A percentile compares a stretch with the other conserved stretches of the same genome.
Conservation (phyloP, 2,329 filamentous ascomycete species). For the Lasiodiplodia theobromae region DNA sequence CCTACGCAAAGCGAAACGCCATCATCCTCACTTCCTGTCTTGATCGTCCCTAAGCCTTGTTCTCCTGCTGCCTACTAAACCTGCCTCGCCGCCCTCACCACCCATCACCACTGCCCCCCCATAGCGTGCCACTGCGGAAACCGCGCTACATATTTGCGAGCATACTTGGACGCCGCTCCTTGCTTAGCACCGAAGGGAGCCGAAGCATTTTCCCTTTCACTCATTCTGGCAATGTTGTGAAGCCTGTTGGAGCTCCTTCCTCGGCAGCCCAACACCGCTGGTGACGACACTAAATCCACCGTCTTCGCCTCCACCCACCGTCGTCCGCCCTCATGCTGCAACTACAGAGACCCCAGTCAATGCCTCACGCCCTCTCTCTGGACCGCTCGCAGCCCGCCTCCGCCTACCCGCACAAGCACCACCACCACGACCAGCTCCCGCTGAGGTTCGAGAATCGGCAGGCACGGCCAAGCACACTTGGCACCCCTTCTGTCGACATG, state of each 20-base stretch:
- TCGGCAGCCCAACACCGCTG: constrained; percentile 32
- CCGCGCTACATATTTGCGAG: constrained; percentile 29
- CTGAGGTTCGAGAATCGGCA: constrained; percentile 37
- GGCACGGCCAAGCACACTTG: constrained; percentile 37
- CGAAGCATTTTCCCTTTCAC: constrained; percentile 29
- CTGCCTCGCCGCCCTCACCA: constrained; percentile 6
- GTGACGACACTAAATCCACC: constrained; percentile 25
- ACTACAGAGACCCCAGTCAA: constrained; percentile 50
- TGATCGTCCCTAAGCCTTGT: constrained; percentile 27
- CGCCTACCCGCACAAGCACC: constrained; percentile 41
- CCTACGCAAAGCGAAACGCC: constrained; percentile 34
- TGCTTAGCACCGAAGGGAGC: constrained; percentile 27
- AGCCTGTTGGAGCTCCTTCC: constrained; percentile 28
- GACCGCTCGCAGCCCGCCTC: constrained; percentile 43
- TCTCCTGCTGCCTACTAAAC: constrained; percentile 32
- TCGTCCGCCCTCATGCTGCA: constrained; percentile 46
- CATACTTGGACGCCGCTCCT: constrained; percentile 28
- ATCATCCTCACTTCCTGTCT: constrained; percentile 30
- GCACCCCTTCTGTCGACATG: constrained; percentile 43
- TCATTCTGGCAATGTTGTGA: constrained; percentile 30
- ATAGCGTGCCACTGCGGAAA: constrained; percentile 28
- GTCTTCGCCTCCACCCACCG: constrained; percentile 11
- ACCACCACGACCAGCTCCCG: constrained; percentile 34
- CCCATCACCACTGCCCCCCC: constrained; percentile 1
- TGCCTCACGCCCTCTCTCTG: constrained; percentile 49